Percentiles rank a stretch among this genome's conserved stretches.
Evolutionary conservation across 768 basidiomycete genomes (phyloP).

Genomic region (Kwoniella botswanensis): DNA sequence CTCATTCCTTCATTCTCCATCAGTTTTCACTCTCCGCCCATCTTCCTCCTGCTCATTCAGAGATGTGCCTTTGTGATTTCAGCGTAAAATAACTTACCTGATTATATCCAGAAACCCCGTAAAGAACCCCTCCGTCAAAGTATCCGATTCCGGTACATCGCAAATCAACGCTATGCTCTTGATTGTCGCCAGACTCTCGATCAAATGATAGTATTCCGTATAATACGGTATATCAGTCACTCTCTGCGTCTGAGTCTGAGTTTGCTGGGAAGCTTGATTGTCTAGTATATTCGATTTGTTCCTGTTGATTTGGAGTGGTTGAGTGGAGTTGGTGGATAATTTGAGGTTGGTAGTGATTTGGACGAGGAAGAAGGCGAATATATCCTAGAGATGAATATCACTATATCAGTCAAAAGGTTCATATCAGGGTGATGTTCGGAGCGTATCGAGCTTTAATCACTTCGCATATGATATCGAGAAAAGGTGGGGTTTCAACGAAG

Average conservation of each 20-base stretch:
- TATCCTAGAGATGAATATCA: constrained; percentile 66
- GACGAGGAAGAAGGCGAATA: constrained; percentile 94
- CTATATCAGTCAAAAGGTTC: background rate
- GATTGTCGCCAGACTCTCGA: constrained; percentile 89
- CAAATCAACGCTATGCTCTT: constrained; percentile 93
- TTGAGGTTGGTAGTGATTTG: constrained; percentile 71
- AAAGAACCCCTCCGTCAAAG: constrained; percentile 78
- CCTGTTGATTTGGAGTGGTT: constrained; percentile 37
- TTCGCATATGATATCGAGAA: too few relatives aligned
- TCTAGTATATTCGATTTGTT: constrained; percentile 35
- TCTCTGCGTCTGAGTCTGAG: constrained; percentile 28
- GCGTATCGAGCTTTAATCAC: too few relatives aligned
- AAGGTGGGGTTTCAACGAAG: background rate
- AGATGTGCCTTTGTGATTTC: background rate
- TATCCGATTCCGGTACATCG: constrained; percentile 84
- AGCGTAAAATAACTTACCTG: constrained; percentile 57
- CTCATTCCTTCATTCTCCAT: background rate
- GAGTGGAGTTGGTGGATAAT: constrained; percentile 19
- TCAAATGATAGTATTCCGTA: constrained; percentile 90
- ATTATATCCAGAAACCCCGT: constrained; percentile 80
- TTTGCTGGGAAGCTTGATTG: constrained; percentile 23
- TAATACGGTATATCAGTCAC: constrained; percentile 78
- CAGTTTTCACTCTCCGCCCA: background rate
- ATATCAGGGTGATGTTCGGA: too few relatives aligned
- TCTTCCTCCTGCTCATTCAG: background rate